Evolutionary conservation across 2,329 filamentous ascomycete species (phyloP).

Genomic region (Nigrospora sphaerica): DNA sequence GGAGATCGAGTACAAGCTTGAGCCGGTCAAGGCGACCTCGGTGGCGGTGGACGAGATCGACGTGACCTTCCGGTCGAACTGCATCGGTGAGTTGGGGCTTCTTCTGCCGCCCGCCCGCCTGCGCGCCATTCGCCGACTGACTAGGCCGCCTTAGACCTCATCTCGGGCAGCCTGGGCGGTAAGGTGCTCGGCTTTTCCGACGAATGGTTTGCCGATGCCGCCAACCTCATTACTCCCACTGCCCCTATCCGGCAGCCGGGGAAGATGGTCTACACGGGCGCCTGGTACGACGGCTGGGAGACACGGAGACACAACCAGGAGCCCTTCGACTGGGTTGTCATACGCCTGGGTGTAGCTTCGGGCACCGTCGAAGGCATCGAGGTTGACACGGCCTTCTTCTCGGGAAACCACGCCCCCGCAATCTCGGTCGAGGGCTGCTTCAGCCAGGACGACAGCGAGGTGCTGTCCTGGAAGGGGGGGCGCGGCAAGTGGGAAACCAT

Average conservation of each 20-base stretch:
- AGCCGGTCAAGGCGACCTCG: slow-evolving; percentile 40
- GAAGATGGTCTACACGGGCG: slow-evolving; percentile 62
- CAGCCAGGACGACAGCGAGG: slow-evolving; percentile 54
- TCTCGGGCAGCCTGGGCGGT: slow-evolving; percentile 54
- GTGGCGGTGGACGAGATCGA: slow-evolving; percentile 51
- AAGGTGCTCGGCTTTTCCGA: slow-evolving; percentile 60
- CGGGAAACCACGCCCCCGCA: slow-evolving; percentile 73
- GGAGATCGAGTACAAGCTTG: slow-evolving; percentile 48
- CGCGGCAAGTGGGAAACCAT: slow-evolving; percentile 66
- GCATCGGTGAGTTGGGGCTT: slow-evolving; percentile 43
- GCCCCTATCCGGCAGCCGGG: slow-evolving; percentile 55
- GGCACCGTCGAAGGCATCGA: slow-evolving; percentile 69
- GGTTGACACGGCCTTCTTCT: slow-evolving; percentile 76
- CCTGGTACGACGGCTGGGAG: slow-evolving; percentile 68
- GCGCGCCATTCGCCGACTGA: neutral
- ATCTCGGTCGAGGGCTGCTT: slow-evolving; percentile 74
- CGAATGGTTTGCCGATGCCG: slow-evolving; percentile 61
- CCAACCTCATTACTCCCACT: slow-evolving; percentile 57
- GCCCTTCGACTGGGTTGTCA: slow-evolving; percentile 60
- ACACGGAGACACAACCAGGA: slow-evolving; percentile 58
- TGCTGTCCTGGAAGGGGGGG: slow-evolving; percentile 52
- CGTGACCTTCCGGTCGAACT: slow-evolving; percentile 52
- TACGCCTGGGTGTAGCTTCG: slow-evolving; percentile 61
- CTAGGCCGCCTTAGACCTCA: slow-evolving; percentile 38
- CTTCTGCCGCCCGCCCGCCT: neutral